phyloP scores from a whole-genome alignment of 2,329 filamentous ascomycete genomes.

The Calycina herbarum region DNA sequence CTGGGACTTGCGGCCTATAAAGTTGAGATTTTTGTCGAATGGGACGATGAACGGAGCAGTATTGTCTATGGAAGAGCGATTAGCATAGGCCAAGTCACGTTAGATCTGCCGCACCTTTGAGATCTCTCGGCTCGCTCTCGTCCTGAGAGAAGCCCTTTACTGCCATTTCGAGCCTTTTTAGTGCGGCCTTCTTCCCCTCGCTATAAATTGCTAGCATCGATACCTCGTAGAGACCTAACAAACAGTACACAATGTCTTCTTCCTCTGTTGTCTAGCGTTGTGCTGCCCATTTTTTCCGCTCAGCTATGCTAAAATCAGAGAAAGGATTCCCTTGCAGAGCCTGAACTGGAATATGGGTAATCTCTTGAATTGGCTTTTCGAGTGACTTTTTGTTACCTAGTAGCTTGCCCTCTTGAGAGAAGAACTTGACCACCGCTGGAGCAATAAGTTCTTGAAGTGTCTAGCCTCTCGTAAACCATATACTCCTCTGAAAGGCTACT shows the following conservation, averaged over 20 bases:
- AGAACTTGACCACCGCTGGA: constrained; percentile 3
- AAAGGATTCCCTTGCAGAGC: constrained; percentile 2
- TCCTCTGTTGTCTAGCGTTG: constrained; percentile 10
- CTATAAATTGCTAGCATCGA: constrained; percentile 10
- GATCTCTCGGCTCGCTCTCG: constrained; percentile 11
- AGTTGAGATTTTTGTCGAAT: constrained; percentile 11
- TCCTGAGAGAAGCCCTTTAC: constrained; percentile 24
- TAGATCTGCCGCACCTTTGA: constrained; percentile 15
- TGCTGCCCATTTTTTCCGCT: constrained; percentile 8
- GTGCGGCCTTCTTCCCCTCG: constrained; percentile 26
- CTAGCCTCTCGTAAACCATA: constrained; percentile 8
- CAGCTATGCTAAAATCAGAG: constrained; percentile 9
- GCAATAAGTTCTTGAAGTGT: constrained; percentile 12
- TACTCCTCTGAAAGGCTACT: constrained; percentile 15
- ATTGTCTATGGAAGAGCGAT: constrained; percentile 16
- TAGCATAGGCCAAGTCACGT: constrained; percentile 12
- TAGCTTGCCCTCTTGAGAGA: background rate
- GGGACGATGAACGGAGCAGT: constrained; percentile 13
- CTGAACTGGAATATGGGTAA: background rate
- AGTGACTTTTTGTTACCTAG: constrained; percentile 7
- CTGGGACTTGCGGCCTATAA: constrained; percentile 3
- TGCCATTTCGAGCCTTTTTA: constrained; percentile 33
- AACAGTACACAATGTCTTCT: constrained; percentile 11
- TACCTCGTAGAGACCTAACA: constrained; percentile 10
- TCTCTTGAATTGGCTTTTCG: constrained; percentile 6